phyloP scores from a whole-genome alignment of 306 rosid genomes.

The Luffa acutangula region DNA sequence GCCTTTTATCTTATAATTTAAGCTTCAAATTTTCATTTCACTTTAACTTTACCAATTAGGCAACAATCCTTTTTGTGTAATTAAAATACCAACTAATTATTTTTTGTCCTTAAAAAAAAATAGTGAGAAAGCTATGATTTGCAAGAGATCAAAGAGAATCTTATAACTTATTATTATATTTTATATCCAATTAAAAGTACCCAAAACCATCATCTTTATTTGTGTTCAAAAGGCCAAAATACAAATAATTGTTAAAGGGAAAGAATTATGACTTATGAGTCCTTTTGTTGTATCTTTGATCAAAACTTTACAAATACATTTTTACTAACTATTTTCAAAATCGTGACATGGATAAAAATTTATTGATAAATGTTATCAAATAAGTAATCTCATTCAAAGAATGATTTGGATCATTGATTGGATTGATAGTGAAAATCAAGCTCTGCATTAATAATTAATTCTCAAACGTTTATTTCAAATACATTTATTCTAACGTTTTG shows the following conservation, averaged over 20 bases:
- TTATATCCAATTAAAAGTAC: not conserved
- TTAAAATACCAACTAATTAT: not conserved
- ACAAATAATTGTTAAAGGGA: not conserved
- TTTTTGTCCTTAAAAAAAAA: not conserved
- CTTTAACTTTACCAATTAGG: conserved; percentile 4
- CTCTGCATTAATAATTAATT: not conserved
- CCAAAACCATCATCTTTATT: not conserved
- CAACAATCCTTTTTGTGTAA: not conserved
- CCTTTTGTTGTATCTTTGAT: not conserved
- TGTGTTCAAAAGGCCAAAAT: not conserved
- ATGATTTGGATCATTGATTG: not conserved
- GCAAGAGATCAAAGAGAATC: not conserved
- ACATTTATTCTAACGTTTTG: not conserved
- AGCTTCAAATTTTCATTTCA: not conserved
- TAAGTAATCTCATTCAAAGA: not conserved
- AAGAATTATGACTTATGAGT: not conserved
- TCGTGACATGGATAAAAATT: not conserved
- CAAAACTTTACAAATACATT: not conserved
- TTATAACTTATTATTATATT: not conserved
- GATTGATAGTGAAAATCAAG: not conserved
- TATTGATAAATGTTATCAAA: not conserved
- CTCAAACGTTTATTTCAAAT: not conserved
- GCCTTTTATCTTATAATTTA: not conserved
- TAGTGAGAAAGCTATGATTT: not conserved
- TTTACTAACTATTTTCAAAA: too few relatives aligned